Percentiles rank a stretch among this genome's conserved stretches.
phyloP scores from a whole-genome alignment of 2,329 filamentous ascomycete species.

The Lasiodiplodia theobromae region DNA sequence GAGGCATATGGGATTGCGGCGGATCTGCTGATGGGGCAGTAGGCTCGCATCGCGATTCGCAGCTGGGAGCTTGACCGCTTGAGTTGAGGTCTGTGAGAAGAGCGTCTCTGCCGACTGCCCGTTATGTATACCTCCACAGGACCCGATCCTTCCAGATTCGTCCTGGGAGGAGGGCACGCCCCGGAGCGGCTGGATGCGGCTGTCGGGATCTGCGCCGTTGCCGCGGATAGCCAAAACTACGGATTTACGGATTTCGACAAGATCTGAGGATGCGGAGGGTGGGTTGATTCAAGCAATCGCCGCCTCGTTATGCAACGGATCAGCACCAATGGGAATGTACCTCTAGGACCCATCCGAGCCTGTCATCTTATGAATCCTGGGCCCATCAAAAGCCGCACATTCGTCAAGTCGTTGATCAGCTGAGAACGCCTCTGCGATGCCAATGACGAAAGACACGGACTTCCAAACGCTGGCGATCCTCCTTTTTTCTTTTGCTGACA shows the following conservation, averaged over 20 bases:
- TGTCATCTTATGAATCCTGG: not conserved
- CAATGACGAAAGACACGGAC: not conserved
- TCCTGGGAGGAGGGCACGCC: not conserved
- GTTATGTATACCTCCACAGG: not conserved
- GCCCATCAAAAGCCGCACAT: not conserved
- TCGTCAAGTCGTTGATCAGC: not conserved
- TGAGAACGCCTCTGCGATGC: not conserved
- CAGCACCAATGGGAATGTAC: not conserved
- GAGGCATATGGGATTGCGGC: constrained; percentile 43
- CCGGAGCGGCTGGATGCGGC: not conserved
- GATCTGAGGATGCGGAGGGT: not conserved
- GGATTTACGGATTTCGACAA: not conserved
- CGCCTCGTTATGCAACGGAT: not conserved
- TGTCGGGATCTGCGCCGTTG: not conserved
- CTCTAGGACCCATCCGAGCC: not conserved
- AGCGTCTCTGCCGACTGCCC: not conserved
- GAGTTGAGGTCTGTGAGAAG: no score
- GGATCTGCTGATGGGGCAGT: constrained; percentile 30
- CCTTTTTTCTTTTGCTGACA: not conserved
- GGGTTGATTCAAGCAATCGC: not conserved
- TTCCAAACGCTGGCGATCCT: not conserved
- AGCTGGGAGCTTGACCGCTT: no score
- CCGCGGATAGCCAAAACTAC: not conserved
- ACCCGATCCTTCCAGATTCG: not conserved
- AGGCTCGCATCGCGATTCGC: not conserved